phyloP scores from a whole-genome alignment of 176 grass and related monocot genomes.

The Oropetium thomaeum region DNA sequence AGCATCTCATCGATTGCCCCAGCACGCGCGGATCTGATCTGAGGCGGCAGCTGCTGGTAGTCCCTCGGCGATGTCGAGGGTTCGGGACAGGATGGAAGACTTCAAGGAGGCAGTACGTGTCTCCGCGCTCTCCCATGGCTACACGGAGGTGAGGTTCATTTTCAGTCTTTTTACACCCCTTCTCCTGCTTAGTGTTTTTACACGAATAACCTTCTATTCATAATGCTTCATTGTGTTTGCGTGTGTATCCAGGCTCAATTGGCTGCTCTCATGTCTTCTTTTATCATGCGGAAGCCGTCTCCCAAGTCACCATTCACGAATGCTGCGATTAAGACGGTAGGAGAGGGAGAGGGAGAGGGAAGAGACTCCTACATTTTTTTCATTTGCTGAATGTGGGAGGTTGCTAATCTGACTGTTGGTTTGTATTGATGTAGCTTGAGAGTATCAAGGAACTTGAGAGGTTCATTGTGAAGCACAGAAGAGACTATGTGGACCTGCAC shows the following conservation, averaged over 20 bases:
- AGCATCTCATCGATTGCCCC: neutral
- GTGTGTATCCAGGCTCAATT: constrained; percentile 55
- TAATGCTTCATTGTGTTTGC: constrained; percentile 4
- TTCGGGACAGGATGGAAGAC: constrained; percentile 80
- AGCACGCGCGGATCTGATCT: constrained; percentile 27
- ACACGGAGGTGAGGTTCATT: constrained; percentile 55
- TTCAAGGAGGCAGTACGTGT: constrained; percentile 70
- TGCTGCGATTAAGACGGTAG: constrained; percentile 86
- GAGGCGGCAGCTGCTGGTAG: constrained; percentile 13
- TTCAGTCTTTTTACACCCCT: neutral
- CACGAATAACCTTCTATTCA: neutral
- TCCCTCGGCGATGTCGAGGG: constrained; percentile 56
- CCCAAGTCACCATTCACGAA: constrained; percentile 66
- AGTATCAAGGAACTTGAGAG: constrained; percentile 76
- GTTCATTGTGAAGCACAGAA: constrained; percentile 81
- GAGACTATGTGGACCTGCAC: constrained; percentile 86
- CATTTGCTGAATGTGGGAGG: neutral
- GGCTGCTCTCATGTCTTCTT: constrained; percentile 69
- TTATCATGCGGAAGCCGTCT: constrained; percentile 77
- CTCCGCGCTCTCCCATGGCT: constrained; percentile 57
- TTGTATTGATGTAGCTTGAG: constrained; percentile 60
- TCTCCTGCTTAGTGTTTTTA: neutral
- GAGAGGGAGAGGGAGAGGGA: neutral
- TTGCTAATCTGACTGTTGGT: neutral
- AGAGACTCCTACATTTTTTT: neutral